These are phyloP conservation scores for Themeda triandra DNA, from an alignment of 176 grass and related monocot genomes.

Conservation along the genomic window DNA sequence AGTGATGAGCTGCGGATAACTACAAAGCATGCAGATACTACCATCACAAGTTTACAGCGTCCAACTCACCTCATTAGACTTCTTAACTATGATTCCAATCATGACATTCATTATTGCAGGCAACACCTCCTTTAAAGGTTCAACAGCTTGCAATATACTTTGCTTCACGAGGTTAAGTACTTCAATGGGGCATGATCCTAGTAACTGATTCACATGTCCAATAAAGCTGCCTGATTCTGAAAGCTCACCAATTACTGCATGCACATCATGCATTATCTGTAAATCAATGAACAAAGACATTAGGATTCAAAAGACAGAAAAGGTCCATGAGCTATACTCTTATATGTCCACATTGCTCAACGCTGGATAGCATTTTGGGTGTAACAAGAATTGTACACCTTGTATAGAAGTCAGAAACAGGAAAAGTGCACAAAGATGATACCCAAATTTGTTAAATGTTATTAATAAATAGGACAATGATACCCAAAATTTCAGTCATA, in stretches of 20 bases:
- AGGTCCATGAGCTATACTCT: neutral
- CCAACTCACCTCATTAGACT: conserved; percentile 77
- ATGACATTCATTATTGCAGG: conserved; percentile 80
- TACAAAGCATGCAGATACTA: neutral
- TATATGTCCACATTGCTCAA: neutral
- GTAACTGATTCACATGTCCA: conserved; percentile 54
- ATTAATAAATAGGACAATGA: conserved; percentile 6
- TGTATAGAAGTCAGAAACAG: neutral
- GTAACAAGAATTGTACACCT: neutral
- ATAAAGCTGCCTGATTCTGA: conserved; percentile 68
- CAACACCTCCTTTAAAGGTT: conserved; percentile 65
- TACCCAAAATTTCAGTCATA: neutral
- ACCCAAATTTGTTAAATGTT: neutral
- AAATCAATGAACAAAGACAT: conserved; percentile 12
- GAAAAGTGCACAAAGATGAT: neutral
- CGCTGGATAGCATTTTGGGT: neutral
- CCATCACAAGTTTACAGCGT: neutral
- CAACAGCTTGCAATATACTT: conserved; percentile 76
- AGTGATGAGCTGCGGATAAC: neutral
- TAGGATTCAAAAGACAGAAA: conserved; percentile 12
- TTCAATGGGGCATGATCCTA: conserved; percentile 70
- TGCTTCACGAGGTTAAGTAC: conserved; percentile 71
- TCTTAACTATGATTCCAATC: conserved; percentile 86
- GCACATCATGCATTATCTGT: conserved; percentile 90
- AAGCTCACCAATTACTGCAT: conserved; percentile 53